Percentiles rank a stretch among this genome's conserved stretches.
Conservation (phyloP, 371 early-diverging fungal species). For the Catenaria anguillulae region DNA sequence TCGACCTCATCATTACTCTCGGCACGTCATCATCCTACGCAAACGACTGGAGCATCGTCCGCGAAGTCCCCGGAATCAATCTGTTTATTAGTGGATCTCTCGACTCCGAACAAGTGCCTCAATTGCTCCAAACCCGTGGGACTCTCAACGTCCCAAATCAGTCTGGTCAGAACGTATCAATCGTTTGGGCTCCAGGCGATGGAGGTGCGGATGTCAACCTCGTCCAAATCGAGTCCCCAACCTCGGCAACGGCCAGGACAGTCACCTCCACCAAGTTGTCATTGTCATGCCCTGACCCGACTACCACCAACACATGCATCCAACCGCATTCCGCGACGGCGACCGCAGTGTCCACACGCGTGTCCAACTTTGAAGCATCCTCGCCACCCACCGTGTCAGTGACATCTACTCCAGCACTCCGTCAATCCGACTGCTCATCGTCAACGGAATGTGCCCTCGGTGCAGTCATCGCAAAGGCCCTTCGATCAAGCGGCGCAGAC, state of each 20-base stretch:
- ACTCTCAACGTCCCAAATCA: neutral
- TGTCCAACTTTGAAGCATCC: neutral
- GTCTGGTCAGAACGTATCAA: neutral
- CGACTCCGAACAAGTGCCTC: neutral
- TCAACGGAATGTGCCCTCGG: neutral
- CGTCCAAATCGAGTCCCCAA: no score
- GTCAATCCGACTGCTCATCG: neutral
- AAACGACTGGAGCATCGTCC: neutral
- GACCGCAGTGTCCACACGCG: neutral
- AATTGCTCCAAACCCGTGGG: neutral
- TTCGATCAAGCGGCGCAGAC: neutral
- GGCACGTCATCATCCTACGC: neutral
- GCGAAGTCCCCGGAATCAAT: neutral
- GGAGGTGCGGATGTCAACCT: neutral
- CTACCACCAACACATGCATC: neutral
- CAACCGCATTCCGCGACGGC: neutral
- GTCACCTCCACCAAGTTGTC: neutral
- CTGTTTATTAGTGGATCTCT: neutral
- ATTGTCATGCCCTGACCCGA: neutral
- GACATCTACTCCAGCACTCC: neutral
- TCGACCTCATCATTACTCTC: neutral
- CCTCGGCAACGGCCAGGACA: neutral
- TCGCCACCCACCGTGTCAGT: neutral
- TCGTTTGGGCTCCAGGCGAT: neutral
- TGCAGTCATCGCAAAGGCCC: neutral